A percentile compares a stretch with the other conserved stretches of the same genome.
Evolutionary conservation across 2,329 filamentous ascomycete genomes (phyloP).

Genomic region (Claviceps sp.): DNA sequence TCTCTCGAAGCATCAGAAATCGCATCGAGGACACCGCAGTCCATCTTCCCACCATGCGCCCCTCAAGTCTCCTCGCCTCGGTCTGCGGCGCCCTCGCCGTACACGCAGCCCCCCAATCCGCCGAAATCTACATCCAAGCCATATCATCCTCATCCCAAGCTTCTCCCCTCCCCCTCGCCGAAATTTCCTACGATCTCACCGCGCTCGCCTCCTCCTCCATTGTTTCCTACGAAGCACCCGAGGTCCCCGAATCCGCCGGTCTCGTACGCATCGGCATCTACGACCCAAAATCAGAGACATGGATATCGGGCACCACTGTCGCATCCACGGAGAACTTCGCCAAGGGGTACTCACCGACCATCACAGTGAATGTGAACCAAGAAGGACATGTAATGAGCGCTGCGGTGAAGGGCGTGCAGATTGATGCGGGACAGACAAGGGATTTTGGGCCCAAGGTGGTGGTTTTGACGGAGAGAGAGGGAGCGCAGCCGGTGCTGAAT

Average conservation of each 20-base stretch:
- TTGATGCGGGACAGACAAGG: conserved; percentile 51
- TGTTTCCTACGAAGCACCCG: conserved; percentile 42
- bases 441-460: conserved; percentile 50
- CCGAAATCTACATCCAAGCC: conserved; percentile 41
- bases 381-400: conserved; percentile 34
- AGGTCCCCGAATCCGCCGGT: conserved; percentile 29
- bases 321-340: conserved; percentile 42
- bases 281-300: conserved; percentile 30
- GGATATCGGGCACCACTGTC: conserved; percentile 43
- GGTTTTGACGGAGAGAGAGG: conserved; percentile 32
- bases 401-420: conserved; percentile 38
- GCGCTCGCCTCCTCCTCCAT: conserved; percentile 31
- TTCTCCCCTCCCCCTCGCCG: conserved; percentile 35
- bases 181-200: conserved; percentile 40
- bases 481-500: conserved; percentile 46
- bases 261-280: conserved; percentile 47
- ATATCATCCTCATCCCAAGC: conserved; percentile 20
- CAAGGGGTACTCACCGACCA: conserved; percentile 46
- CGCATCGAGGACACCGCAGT: background rate
- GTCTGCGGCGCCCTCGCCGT: conserved; percentile 29
- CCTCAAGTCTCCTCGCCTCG: conserved; percentile 25
- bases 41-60: conserved; percentile 24
- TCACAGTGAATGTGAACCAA: conserved; percentile 38
- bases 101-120: conserved; percentile 28
- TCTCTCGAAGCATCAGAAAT: background rate